Conservation (phyloP, 768 basidiomycete genomes). For the Pholiota microspora region DNA sequence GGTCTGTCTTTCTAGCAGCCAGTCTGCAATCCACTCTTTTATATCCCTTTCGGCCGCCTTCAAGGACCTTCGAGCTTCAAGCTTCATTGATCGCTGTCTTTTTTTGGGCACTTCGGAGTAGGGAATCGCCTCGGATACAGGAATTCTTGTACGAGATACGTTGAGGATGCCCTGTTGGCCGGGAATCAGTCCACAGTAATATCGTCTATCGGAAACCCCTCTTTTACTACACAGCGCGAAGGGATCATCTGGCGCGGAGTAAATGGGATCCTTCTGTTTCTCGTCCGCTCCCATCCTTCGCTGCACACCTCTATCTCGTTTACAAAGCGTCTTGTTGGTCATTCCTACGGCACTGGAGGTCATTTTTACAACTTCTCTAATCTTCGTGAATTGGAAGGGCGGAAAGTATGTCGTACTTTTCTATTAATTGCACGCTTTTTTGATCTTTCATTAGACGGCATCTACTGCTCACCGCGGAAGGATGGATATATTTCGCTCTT, state of each 20-base stretch:
- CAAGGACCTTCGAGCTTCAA: background rate
- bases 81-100: no score
- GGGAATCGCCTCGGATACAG: background rate
- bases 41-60: conserved; percentile 2
- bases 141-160: background rate
- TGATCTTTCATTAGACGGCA: conserved; percentile 39
- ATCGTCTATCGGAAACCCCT: background rate
- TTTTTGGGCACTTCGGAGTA: background rate
- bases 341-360: conserved; percentile 66
- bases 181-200: conserved; percentile 10
- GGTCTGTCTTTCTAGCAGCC: conserved; percentile 21
- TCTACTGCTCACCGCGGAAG: conserved; percentile 60
- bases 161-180: conserved; percentile 17
- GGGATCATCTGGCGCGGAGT: conserved; percentile 15
- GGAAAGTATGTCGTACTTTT: conserved; percentile 48
- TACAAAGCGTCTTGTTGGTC: conserved; percentile 49
- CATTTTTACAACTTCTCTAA: conserved; percentile 52
- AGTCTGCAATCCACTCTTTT: conserved; percentile 31
- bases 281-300: conserved; percentile 72
- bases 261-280: conserved; percentile 61
- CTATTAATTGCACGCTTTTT: background rate
- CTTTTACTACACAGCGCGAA: conserved; percentile 6
- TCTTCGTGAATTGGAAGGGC: conserved; percentile 46
- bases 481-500: conserved; percentile 57
- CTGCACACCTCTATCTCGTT: conserved; percentile 50